Percentiles rank a stretch among this genome's conserved stretches.
Evolutionary conservation across 371 early-diverging fungal genomes (phyloP).

Genomic region (Funneliformis caledonium): DNA sequence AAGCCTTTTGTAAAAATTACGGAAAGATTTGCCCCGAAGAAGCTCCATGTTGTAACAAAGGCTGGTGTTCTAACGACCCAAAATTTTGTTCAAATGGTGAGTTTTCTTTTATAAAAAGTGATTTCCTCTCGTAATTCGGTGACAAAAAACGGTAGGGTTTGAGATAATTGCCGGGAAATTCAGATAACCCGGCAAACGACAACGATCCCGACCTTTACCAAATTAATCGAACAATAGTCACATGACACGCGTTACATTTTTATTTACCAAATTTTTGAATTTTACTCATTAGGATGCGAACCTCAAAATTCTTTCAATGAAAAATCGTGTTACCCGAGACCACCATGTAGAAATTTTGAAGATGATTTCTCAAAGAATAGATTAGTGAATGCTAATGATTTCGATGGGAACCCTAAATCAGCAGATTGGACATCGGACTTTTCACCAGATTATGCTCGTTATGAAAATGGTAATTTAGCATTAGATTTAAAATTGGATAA

Average conservation of each 20-base stretch:
- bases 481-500: conserved; percentile 49
- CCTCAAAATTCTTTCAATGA: conserved; percentile 54
- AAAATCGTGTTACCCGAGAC: conserved; percentile 56
- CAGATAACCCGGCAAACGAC: background rate
- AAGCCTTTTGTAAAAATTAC: conserved; percentile 8
- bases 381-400: conserved; percentile 51
- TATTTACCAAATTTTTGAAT: conserved; percentile 43
- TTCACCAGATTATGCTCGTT: conserved; percentile 55
- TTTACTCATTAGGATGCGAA: conserved; percentile 52
- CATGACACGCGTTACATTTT: background rate
- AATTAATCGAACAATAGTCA: background rate
- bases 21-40: conserved; percentile 20
- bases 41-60: conserved; percentile 30
- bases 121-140: background rate
- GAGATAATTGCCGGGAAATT: too few species aligned
- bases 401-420: conserved; percentile 55
- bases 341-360: conserved; percentile 54
- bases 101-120: background rate
- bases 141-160: background rate
- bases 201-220: background rate
- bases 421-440: conserved; percentile 59
- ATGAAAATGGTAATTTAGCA: conserved; percentile 51
- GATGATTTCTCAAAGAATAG: conserved; percentile 48
- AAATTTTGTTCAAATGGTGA: conserved; percentile 11
- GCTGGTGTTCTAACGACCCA: conserved; percentile 28